Percentiles rank a stretch among this genome's conserved stretches.
These are phyloP conservation scores for Boletus rubescentipes DNA, from an alignment of 768 basidiomycete genomes.

Conservation along the genomic window DNA sequence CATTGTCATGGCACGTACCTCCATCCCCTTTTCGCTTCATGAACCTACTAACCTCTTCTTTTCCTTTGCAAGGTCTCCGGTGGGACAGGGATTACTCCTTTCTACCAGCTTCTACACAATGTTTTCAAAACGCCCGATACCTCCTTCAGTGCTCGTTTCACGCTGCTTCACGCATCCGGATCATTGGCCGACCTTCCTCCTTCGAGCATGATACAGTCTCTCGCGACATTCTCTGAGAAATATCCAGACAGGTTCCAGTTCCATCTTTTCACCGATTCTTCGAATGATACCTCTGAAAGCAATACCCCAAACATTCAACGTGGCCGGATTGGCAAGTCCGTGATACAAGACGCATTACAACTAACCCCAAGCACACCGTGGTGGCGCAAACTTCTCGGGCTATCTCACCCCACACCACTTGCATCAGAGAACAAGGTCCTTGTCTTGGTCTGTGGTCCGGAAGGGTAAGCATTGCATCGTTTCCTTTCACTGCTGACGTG, in stretches of 20 bases:
- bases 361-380: slow-evolving; percentile 26
- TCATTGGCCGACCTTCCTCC: slow-evolving; percentile 68
- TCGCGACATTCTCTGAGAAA: slow-evolving; percentile 45
- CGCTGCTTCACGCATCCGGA: slow-evolving; percentile 69
- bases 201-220: slow-evolving; percentile 52
- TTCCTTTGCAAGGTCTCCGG: slow-evolving; percentile 69
- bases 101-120: slow-evolving; percentile 70
- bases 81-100: slow-evolving; percentile 85
- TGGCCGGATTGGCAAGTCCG: slow-evolving; percentile 56
- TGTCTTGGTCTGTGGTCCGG: slow-evolving; percentile 84
- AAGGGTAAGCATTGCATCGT: slow-evolving; percentile 50
- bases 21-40: neutral
- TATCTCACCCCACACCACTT: slow-evolving; percentile 1
- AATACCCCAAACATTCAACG: slow-evolving; percentile 31
- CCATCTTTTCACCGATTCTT: slow-evolving; percentile 61
- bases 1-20: slow-evolving; percentile 61
- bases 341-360: slow-evolving; percentile 44
- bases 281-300: slow-evolving; percentile 19
- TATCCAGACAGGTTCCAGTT: slow-evolving; percentile 58
- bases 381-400: slow-evolving; percentile 30
- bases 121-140: slow-evolving; percentile 39
- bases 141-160: slow-evolving; percentile 53
- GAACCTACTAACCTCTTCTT: neutral
- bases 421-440: slow-evolving; percentile 44
- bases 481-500: neutral